Base-by-base conservation (phyloP, 2,329 filamentous ascomycete genomes). In the Beauveria varroae region DNA sequence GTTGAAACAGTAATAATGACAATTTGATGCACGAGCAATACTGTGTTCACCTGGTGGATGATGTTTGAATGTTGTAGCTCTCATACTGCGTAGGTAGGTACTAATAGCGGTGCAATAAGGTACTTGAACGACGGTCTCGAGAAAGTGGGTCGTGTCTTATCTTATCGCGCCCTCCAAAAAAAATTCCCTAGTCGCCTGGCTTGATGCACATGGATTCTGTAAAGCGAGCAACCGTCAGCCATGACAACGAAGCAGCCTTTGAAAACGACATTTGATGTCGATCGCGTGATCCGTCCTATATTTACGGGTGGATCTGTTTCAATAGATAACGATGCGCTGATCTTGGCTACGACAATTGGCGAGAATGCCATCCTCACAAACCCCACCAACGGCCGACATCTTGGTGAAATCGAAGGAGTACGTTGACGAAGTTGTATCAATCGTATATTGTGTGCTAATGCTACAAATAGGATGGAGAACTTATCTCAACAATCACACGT, bases 361-460 rank as follows among this genome's bases (percentile, higher is more conserved):
- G 95, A 99, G 73, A 91, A 97, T 83, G 93, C 86, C 20, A 78
- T 98, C 59, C 79, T 99, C 67, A 95, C 93, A 26, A 87, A 97
- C 74, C 81, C 96, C 65, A 83, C 87, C 67, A 95, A 88, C 41
- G 93, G 93, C 44, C 86, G 85, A 68, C 89, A 95, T 72, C 80
- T 98, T 63, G 90, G 88, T 37, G 86, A 88, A 67, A 86, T 98
- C 68, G 93, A 98, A 79, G 93, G 93, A 66, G 91, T 95, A 79
- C 65, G 74, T 60, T 28, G 5, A 46, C 20, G 5, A 43, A 14
- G 24, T 43, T 14, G n/a, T 10, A n/a, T 20, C 14, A 8, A 20
- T 5, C 8, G n/a, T 7, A 40, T 46, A 56, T 49, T 8, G 16
- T 14, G 44, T 50, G 44, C 67, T 72, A 62, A 71, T 52, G 20